Evolutionary conservation across 108 stramenopile genomes (phyloP).

Genomic region (Nannochloropsis oceanica): DNA sequence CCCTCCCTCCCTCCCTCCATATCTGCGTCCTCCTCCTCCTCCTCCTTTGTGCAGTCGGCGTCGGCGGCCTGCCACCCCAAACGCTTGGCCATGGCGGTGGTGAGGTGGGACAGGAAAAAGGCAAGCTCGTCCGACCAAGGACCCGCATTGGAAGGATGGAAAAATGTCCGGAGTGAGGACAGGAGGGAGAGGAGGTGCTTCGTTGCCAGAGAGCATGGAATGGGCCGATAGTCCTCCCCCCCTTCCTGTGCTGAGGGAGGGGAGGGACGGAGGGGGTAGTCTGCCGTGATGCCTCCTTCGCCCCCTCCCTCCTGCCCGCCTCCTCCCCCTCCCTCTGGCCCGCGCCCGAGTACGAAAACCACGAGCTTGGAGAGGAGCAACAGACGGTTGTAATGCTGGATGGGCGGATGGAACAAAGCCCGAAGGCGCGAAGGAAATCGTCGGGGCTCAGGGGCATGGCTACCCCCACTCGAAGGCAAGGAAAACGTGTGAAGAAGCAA

Average conservation of each 20-base stretch:
- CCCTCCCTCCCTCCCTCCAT: neutral
- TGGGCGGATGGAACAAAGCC: neutral
- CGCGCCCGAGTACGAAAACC: constrained; percentile 11
- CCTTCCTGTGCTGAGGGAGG: neutral
- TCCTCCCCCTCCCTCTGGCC: too few species aligned
- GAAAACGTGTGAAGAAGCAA: neutral
- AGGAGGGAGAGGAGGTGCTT: constrained; percentile 6
- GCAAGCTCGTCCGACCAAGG: constrained; percentile 9
- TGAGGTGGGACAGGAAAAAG: neutral
- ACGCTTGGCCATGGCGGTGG: neutral
- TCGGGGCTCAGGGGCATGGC: neutral
- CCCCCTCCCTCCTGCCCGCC: too few species aligned
- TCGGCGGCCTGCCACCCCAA: constrained; percentile 1
- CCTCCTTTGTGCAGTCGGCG: neutral
- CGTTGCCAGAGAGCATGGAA: neutral
- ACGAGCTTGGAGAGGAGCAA: constrained; percentile 1
- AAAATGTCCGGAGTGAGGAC: constrained; percentile 10
- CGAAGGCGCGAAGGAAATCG: constrained; percentile 5
- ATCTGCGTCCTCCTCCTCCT: neutral
- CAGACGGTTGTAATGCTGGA: neutral
- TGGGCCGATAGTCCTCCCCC: neutral
- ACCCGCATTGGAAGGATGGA: constrained; percentile 20
- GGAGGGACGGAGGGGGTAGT: neutral
- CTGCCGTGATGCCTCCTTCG: neutral
- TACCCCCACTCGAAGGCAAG: constrained; percentile 16